phyloP scores from a whole-genome alignment of 148 eudicot genomes.

The Camellia sinensis region DNA sequence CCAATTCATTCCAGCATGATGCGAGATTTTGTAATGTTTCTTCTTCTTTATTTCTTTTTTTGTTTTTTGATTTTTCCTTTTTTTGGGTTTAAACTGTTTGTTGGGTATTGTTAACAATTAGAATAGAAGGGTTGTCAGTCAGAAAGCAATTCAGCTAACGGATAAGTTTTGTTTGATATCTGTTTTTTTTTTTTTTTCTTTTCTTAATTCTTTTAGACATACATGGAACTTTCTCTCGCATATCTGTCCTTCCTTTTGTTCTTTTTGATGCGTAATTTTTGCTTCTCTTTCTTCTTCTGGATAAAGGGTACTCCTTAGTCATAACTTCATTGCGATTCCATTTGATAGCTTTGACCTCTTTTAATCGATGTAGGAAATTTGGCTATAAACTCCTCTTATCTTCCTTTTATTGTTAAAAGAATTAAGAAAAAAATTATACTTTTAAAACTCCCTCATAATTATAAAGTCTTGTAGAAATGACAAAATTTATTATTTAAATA shows the following conservation, averaged over 20 bases:
- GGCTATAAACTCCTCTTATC: no score
- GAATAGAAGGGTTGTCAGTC: neutral
- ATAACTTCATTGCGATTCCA: no score
- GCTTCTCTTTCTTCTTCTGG: neutral
- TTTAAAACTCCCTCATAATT: no score
- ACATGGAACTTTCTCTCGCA: neutral
- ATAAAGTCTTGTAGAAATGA: no score
- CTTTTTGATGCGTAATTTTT: neutral
- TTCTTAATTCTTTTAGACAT: neutral
- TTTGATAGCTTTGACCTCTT: neutral
- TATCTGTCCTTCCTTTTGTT: neutral
- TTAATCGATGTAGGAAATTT: neutral
- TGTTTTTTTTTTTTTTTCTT: neutral
- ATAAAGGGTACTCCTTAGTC: neutral
- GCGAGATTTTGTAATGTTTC: neutral
- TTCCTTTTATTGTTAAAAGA: no score
- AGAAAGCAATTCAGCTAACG: neutral
- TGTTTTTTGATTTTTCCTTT: neutral
- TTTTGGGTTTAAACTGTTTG: neutral
- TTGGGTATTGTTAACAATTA: neutral
- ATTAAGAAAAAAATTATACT: no score
- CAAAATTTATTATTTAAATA: no score
- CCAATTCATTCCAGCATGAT: constrained; percentile 13
- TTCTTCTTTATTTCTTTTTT: neutral
- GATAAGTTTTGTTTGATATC: neutral